Evolutionary conservation across 2,329 filamentous ascomycete species (phyloP), one percentile per base, ranked within the genome.

Genomic region (Venturia aucupariae): DNA sequence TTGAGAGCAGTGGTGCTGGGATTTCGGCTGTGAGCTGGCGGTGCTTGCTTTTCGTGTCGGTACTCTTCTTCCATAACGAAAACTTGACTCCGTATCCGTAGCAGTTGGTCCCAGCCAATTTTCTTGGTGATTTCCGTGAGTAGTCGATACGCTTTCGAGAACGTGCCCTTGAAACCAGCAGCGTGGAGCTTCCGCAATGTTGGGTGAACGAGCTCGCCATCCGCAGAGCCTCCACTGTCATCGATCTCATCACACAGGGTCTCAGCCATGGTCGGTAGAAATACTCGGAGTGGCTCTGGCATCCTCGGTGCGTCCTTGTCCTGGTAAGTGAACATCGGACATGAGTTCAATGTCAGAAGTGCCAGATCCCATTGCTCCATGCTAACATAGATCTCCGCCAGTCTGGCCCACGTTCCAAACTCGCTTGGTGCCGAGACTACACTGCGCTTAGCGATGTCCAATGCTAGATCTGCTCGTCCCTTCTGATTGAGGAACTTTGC

Each of bases 61-160:
- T 99, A 99, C 75, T 99, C 94, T 72, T 99, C 94, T 75, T 99
- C 94, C 94, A 99, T 99, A 60, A 99, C 94, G 70, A 99, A 99
- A 1, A 99, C 94, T 67, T 93, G 92, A 78, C 93, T 97, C 69
- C 94, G 85, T 71, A 95, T 96, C 76, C 91, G 95, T 62, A 99
- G 80, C 27, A 99, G 82, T 73, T 97, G 91, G 71, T 99, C 94
- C 94, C 94, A 99, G 46, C 94, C 94, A 70, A 99, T 97, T 76
- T 94, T 93, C 67, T 91, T 88, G 0, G 93, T 96, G 80, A 99
- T 93, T 74, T 97, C 93, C 0, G 94, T 97, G 67, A 99, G 81
- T 41, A 99, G 88, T 68, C 87, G 87, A 77, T 99, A 99, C 1
- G 94, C 94, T 73, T 96, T 90, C 71, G 94, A 86, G 73, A 99